A percentile compares a stretch with the other conserved stretches of the same genome.
phyloP scores from a whole-genome alignment of 352 stramenopile species.

The Pythium monospermum region DNA sequence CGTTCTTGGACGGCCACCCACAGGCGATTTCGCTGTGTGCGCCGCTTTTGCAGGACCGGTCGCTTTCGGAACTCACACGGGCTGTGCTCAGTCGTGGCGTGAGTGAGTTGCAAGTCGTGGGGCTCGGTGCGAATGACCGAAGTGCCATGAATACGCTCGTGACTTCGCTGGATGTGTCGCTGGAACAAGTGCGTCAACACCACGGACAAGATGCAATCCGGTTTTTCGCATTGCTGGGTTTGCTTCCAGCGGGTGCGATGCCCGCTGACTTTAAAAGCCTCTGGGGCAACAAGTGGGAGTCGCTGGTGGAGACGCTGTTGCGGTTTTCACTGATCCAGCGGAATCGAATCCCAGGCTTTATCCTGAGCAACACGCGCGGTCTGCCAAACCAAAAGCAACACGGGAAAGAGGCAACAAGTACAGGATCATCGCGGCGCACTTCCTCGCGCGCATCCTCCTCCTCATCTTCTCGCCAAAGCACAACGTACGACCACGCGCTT shows the following conservation, averaged over 20 bases:
- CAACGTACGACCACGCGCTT: conserved; percentile 54
- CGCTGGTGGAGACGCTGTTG: conserved; percentile 54
- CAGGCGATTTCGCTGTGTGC: conserved; percentile 79
- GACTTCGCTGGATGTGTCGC: conserved; percentile 64
- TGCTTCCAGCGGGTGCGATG: conserved; percentile 69
- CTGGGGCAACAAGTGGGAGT: conserved; percentile 62
- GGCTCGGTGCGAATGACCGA: conserved; percentile 53
- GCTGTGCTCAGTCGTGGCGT: conserved; percentile 63
- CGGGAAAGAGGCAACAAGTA: background rate
- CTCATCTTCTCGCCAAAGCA: conserved; percentile 26
- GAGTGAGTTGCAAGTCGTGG: conserved; percentile 62
- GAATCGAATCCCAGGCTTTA: conserved; percentile 65
- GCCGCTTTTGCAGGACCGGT: conserved; percentile 66
- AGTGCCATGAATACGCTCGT: conserved; percentile 75
- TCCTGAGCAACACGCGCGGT: conserved; percentile 41
- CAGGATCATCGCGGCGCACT: background rate
- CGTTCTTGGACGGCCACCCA: conserved; percentile 73
- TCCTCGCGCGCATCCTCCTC: conserved; percentile 16
- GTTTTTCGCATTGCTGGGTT: conserved; percentile 68
- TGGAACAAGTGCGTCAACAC: conserved; percentile 67
- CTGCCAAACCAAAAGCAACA: conserved; percentile 36
- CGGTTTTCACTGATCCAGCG: conserved; percentile 75
- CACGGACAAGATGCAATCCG: conserved; percentile 62
- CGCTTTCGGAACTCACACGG: conserved; percentile 66
- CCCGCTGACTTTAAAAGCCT: conserved; percentile 73